phyloP scores from a whole-genome alignment of 208 protist genomes.

The Wallacemonas rigidus region DNA sequence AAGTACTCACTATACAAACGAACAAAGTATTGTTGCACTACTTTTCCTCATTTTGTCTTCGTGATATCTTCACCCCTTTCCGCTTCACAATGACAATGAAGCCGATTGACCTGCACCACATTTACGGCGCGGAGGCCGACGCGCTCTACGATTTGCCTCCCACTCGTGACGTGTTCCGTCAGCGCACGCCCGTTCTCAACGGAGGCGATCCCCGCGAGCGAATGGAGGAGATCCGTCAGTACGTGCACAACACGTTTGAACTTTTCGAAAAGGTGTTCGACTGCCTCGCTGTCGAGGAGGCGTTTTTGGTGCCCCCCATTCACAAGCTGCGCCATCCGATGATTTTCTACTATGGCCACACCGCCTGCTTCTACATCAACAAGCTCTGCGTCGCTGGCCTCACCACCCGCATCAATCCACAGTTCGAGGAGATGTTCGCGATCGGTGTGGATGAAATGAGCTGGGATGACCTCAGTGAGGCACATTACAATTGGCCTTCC shows the following conservation, averaged over 20 bases:
- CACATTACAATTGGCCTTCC: conserved; percentile 89
- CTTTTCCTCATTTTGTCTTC: conserved; percentile 14
- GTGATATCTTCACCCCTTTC: conserved; percentile 11
- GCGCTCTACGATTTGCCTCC: conserved; percentile 44
- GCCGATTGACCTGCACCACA: conserved; percentile 45
- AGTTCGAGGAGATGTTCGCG: conserved; percentile 93
- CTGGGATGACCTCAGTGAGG: conserved; percentile 94
- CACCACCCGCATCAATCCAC: conserved; percentile 79
- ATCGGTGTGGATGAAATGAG: conserved; percentile 98
- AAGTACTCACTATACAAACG: too few species aligned
- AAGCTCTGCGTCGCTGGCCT: conserved; percentile 92
- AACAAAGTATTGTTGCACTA: background rate
- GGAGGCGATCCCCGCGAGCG: conserved; percentile 58
- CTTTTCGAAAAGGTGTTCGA: conserved; percentile 90
- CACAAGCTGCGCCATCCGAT: conserved; percentile 95
- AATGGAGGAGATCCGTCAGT: conserved; percentile 85
- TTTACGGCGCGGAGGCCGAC: conserved; percentile 48
- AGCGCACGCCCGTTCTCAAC: conserved; percentile 58
- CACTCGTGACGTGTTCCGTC: conserved; percentile 53
- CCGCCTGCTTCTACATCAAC: conserved; percentile 96
- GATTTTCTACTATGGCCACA: conserved; percentile 98
- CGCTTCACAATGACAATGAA: conserved; percentile 35
- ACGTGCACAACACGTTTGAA: conserved; percentile 87
- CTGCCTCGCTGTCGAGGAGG: conserved; percentile 68
- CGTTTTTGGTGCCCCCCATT: conserved; percentile 81